Evolutionary conservation across 441 rosid genomes (phyloP), one percentile per base, ranked within the genome.

Genomic region (Euphorbia schlechtendalii): DNA sequence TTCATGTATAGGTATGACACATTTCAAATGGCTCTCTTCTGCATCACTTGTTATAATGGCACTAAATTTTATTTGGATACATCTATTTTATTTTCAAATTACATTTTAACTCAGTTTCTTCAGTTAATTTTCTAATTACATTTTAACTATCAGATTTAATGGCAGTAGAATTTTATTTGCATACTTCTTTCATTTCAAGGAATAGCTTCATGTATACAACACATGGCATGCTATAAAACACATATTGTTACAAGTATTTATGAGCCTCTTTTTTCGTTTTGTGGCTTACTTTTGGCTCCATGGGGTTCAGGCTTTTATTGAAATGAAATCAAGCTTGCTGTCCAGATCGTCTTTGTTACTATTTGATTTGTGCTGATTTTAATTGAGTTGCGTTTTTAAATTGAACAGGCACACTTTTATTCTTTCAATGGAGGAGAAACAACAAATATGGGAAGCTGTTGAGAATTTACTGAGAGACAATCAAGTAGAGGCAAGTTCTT

Each of bases 401-500:
- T 60, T 27, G 73, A 28, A 73, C 85, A 94, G 99, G 83, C 98
- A 94, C 74, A 89, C 96, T 32, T 91, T 87, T 80, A 80, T 88
- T 71, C 96, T 94, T 72, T 76, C 91, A 17, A 76, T 74, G 68
- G 74, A 22, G 53, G 92, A 86, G 77, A 91, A 91, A 68, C 89
- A 80, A 73, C 81, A 85, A 63, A 86, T 94, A 40, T 91, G 99
- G 99, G 77, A 56, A 69, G 80, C 90, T 34, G 99, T 91, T 73
- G 96, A 87, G 78, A 80, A 65, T 72, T 83, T 91, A 52, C 94
- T 94, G 49, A 80, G 78, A 49, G 99, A 94, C 83, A 91, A 81
- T 76, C 98, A 91, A 91, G 99, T 94, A 64, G 99, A 94, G 96
- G 99, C 81, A 84, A 83, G 83, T 77, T 74, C 62, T 59, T 53